Evolutionary conservation across 1,139 yeast species (phyloP), one percentile per base, ranked within the genome.

Genomic region (Debaryomyces fabryi): DNA sequence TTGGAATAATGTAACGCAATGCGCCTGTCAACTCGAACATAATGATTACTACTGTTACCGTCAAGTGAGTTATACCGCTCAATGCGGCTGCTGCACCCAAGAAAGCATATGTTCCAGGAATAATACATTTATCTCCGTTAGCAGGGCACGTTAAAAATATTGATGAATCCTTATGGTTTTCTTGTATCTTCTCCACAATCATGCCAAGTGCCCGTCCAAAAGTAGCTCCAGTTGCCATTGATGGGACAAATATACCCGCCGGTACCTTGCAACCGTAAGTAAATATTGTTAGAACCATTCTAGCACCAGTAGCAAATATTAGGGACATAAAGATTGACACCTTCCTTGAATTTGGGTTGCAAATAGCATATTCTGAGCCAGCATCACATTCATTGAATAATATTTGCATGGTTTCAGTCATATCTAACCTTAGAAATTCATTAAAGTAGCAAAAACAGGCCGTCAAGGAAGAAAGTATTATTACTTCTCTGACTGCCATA

Each of bases 1-100:
- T 90, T 1, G 98, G 99, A 25, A 93, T 78, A 45, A 93, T 88
- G 62, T 89, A 92, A 44, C 88, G 82, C 45, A 91, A 74, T 1
- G 97, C 98, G 20, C 98, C 98, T 0, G 98, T 93, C 46, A 93
- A 74, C 66, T 95, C 99, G 69, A 93, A 91, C 93, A 95, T 88
- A 39, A 95, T 87, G 7, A 95, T 93, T 0, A 91, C 99, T 9
- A 93, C 96, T 0, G 98, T 86, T 3, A 93, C 88, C 0, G 97
- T 91, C 54, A 95, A 72, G 57, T 93, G 89, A 0, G 99, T 93
- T 18, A 91, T 90, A 3, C 99, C 99, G 63, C 96, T 86, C 43
- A 95, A 74, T 0, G 97, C 91, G 1, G 98, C 95, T 0, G 96
- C 98, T 0, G 99, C 98, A 2, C 99, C 99, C n/a, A 95, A 78